A percentile compares a stretch with the other conserved stretches of the same genome.
These are phyloP conservation scores for Arthrobotrys musiformis DNA, from an alignment of 2,329 filamentous ascomycete genomes.

Conservation along the genomic window DNA sequence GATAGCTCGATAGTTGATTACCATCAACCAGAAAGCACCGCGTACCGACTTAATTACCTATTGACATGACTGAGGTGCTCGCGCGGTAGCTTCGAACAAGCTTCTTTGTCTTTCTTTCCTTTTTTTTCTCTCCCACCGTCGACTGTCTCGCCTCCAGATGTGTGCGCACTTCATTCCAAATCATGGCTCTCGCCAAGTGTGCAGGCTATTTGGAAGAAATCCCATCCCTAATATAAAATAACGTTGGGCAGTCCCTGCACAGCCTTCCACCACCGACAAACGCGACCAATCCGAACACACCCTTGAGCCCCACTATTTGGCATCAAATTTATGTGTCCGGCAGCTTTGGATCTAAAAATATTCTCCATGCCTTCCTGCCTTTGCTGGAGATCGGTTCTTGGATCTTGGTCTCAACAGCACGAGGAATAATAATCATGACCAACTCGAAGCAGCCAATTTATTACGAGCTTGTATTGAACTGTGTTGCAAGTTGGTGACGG, in stretches of 20 bases:
- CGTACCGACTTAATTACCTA: background rate
- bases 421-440: no score
- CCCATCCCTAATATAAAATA: constrained; percentile 27
- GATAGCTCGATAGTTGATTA: no score
- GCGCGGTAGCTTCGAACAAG: background rate
- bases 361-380: background rate
- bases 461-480: no score
- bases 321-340: constrained; percentile 11
- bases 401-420: background rate
- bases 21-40: no score
- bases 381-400: background rate
- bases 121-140: background rate
- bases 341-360: constrained; percentile 39
- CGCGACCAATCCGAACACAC: constrained; percentile 34
- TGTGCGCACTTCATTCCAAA: constrained; percentile 39
- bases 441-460: no score
- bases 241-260: constrained; percentile 41
- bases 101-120: background rate
- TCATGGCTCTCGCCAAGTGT: constrained; percentile 31
- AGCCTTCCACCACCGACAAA: constrained; percentile 50
- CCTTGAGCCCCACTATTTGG: constrained; percentile 43
- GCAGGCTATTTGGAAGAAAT: constrained; percentile 51
- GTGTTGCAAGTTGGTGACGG: background rate
- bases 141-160: background rate
- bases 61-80: no score